These are phyloP conservation scores for Cutaneotrichosporon cavernicola DNA, from an alignment of 1,284 basidiomycete species.

Conservation along the genomic window DNA sequence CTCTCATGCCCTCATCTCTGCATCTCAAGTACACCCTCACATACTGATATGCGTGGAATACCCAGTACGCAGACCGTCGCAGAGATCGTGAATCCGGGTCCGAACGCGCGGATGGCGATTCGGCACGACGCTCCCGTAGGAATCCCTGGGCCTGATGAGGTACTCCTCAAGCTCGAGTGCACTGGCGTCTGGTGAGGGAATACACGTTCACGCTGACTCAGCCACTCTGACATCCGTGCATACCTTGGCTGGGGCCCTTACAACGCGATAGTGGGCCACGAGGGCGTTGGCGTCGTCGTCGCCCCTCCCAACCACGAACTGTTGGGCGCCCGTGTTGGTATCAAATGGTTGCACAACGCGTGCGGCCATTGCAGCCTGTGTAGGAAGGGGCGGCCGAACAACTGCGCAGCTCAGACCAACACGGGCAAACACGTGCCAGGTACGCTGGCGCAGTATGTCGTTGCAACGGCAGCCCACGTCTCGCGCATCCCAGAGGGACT, in stretches of 20 bases:
- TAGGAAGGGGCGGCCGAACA: slow-evolving; percentile 59
- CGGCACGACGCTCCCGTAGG: slow-evolving; percentile 10
- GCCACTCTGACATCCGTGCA: slow-evolving; percentile 66
- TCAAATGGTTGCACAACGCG: slow-evolving; percentile 71
- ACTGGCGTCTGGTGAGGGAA: slow-evolving; percentile 57
- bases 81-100: slow-evolving; percentile 1
- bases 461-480: slow-evolving; percentile 63
- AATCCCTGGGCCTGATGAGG: neutral
- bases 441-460: slow-evolving; percentile 52
- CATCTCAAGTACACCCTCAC: neutral
- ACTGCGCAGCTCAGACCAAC: slow-evolving; percentile 65
- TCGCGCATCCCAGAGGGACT: slow-evolving; percentile 71
- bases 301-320: slow-evolving; percentile 60
- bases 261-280: slow-evolving; percentile 63
- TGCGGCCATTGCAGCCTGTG: slow-evolving; percentile 73
- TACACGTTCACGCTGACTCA: neutral
- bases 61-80: slow-evolving; percentile 8
- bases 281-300: slow-evolving; percentile 60
- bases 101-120: slow-evolving; percentile 1
- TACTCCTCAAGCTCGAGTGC: slow-evolving; percentile 37
- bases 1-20: neutral
- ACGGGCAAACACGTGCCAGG: slow-evolving; percentile 67
- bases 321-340: slow-evolving; percentile 58
- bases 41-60: slow-evolving; percentile 1
- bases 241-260: slow-evolving; percentile 47